phyloP scores from a whole-genome alignment of 1,284 basidiomycete genomes.

The Mycena citricolor region DNA sequence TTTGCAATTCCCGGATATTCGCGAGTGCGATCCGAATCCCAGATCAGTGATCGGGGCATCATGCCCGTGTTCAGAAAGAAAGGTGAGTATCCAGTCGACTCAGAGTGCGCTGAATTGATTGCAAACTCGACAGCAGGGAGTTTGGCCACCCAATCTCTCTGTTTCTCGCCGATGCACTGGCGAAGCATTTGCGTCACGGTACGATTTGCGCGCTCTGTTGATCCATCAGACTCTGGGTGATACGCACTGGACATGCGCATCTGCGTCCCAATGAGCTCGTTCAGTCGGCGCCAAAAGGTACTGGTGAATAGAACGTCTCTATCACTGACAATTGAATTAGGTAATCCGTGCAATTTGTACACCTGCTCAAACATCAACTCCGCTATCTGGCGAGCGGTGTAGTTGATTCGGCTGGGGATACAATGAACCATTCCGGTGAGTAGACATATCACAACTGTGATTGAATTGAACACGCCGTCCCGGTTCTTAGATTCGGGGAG shows the following conservation, averaged over 20 bases:
- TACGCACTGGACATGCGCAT: conserved; percentile 17
- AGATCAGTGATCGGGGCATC: conserved; percentile 11
- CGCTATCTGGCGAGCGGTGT: conserved; percentile 36
- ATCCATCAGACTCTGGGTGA: conserved; percentile 14
- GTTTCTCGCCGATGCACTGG: conserved; percentile 9
- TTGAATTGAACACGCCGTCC: conserved; percentile 34
- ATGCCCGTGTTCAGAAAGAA: conserved; percentile 13
- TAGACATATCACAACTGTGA: conserved; percentile 37
- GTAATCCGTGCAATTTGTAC: not conserved
- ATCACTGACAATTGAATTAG: conserved; percentile 23
- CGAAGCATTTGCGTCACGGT: conserved; percentile 14
- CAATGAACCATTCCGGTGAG: conserved; percentile 38
- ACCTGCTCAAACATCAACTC: conserved; percentile 1
- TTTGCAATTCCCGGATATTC: conserved; percentile 9
- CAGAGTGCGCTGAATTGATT: conserved; percentile 10
- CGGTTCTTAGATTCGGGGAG: conserved; percentile 32
- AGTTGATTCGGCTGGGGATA: conserved; percentile 31
- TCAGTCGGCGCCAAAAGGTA: conserved; percentile 36
- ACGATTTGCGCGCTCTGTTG: conserved; percentile 15
- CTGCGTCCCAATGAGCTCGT: conserved; percentile 12
- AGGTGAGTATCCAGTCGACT: conserved; percentile 12
- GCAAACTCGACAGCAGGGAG: conserved; percentile 16
- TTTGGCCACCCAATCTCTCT: conserved; percentile 19
- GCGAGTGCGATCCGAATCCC: conserved; percentile 6
- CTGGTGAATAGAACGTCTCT: conserved; percentile 40